These are phyloP conservation scores for Exsudoporus frostii DNA, from an alignment of 768 basidiomycete genomes.

Conservation along the genomic window DNA sequence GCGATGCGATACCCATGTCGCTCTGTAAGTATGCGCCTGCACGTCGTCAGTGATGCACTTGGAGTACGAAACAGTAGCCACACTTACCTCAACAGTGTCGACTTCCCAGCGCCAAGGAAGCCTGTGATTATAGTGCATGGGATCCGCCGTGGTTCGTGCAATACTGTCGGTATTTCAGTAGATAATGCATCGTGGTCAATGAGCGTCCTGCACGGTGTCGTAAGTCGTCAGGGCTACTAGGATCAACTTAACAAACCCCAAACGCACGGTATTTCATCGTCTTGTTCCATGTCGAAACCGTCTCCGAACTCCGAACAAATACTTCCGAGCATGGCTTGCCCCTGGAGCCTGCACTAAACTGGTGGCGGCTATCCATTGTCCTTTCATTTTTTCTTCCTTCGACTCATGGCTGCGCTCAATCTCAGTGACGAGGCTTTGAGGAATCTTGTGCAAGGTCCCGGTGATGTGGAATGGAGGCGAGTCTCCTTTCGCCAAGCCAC, in stretches of 20 bases:
- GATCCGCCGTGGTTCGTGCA: conserved; percentile 40
- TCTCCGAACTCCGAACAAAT: conserved; percentile 28
- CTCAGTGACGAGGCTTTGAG: conserved; percentile 43
- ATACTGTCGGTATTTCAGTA: background rate
- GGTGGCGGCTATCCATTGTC: background rate
- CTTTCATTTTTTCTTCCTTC: background rate
- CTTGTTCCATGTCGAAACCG: conserved; percentile 40
- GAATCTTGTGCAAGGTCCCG: conserved; percentile 71
- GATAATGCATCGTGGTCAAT: conserved; percentile 26
- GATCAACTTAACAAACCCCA: conserved; percentile 3
- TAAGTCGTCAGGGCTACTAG: conserved; percentile 5
- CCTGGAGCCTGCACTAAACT: conserved; percentile 1
- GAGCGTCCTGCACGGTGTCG: conserved; percentile 23
- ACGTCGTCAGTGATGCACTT: background rate
- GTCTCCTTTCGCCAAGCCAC: conserved; percentile 17
- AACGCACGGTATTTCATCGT: conserved; percentile 61
- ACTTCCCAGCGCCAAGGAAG: conserved; percentile 93
- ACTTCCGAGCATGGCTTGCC: conserved; percentile 17
- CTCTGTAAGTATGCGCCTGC: conserved; percentile 84
- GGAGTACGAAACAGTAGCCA: background rate
- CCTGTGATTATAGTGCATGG: conserved; percentile 95
- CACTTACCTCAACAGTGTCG: conserved; percentile 75
- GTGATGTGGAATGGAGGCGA: conserved; percentile 82
- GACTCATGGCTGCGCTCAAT: conserved; percentile 20
- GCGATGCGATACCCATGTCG: conserved; percentile 94